Evolutionary conservation across 2,329 filamentous ascomycete species (phyloP), one percentile per base, ranked within the genome.

Genomic region (Rhinocladiella similis): DNA sequence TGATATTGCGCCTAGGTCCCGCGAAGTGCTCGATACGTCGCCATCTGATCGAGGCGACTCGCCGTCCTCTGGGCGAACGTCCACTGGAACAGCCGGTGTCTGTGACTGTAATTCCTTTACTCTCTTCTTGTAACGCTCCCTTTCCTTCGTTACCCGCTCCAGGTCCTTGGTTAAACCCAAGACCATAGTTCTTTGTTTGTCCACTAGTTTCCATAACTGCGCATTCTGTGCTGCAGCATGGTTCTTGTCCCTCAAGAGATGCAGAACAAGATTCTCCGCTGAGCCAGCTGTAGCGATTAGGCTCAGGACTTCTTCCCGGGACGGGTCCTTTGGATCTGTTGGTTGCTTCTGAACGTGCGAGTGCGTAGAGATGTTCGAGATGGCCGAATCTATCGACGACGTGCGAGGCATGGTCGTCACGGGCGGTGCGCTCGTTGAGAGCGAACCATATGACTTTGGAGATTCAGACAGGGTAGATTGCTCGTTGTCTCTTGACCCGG

Each of bases 101-200:
- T 80, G 75, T 27, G 74, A 75, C 63, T 84, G 74, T 57, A 83
- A 72, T 54, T 97, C 92, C 72, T 96, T 96, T 42, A 96, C 71
- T 73, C 94, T 96, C 72, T 88, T 92, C 66, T 90, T 86, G 70
- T 97, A 97, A 66, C 88, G 88, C 64, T 97, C 93, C 73, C 97
- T 97, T 65, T 97, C 94, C 70, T 96, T 96, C 62, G 96, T 73
- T 1, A 92, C 86, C 50, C 90, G 85, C 72, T 97, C 93, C 12
- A 99, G 78, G 70, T 99, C 94, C 72, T 94, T 96, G 69, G 97
- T 97, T 61, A 99, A 80, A 6, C 92, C 93, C 18, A 96, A 74
- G 53, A 99, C 91, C 86, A 99, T 92, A 14, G 91, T 86, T 60
- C 93, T 83, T 73, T 99, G 94, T 76, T 99, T 97, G 72, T 97